Base-by-base conservation (phyloP, 495 filamentous ascomycete species). In the Podospora pseudocomata region DNA sequence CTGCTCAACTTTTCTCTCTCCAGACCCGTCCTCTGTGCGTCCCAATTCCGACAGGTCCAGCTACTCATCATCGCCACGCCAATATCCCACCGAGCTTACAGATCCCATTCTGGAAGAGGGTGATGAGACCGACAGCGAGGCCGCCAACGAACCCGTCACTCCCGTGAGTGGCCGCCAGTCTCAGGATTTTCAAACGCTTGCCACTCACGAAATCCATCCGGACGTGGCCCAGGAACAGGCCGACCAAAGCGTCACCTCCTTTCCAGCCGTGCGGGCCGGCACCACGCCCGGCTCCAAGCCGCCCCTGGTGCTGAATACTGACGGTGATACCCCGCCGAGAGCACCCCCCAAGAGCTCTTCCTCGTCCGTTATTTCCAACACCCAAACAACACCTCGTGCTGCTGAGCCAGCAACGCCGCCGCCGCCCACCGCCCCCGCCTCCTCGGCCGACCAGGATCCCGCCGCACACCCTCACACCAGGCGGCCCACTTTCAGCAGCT, bases 111-210 rank as follows among this genome's bases (percentile, higher is more conserved):
- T 80, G 68, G 82, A 84, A 74, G 82, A 82, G 65, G 76, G 78
- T 68, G 80, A 82, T 72, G 82, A 84, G 72, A 80, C 82, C 3
- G 77, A 80, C 54, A 83, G 81, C 68, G 82, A 84, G 57, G 77
- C 77, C 28, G 65, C 76, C 49, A 83, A 80, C 73, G 82, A 84
- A 60, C 82, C 82, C 56, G 77, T 78, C 69, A 84, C 82, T 3
- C 82, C 82, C 27, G 75, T 81, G 32, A 84, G 82, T 74, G 79
- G 80, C 66, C 82, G 82, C 68, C 81, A 82, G 67, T 84, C 81
- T 64, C 80, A 78, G 68, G 81, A 84, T 71, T 83, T 84, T 61
- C 78, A 80, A 18, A 77, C 79, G 63, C 79, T 81, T 23, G 66
- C 78, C 44, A 77, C 74, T 60, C 76, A 77, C 69, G 80, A 83